phyloP scores from a whole-genome alignment of 2,329 filamentous ascomycete genomes.

The Corinectria fuckeliana region DNA sequence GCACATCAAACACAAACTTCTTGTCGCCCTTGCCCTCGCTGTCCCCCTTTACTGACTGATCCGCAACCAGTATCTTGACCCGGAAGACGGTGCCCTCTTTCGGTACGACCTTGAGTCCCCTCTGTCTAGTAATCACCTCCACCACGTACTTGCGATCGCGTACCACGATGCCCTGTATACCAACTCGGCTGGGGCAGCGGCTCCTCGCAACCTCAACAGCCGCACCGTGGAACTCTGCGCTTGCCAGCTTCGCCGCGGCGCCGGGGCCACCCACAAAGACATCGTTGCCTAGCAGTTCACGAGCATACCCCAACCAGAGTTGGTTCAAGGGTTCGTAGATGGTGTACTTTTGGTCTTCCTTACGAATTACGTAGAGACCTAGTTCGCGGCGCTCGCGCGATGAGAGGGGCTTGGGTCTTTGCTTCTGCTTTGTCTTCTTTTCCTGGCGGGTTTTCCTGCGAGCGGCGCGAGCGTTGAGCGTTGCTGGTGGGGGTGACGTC shows the following conservation, averaged over 20 bases:
- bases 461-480: conserved; percentile 61
- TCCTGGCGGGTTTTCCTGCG: conserved; percentile 57
- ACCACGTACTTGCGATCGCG: conserved; percentile 87
- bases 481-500: conserved; percentile 68
- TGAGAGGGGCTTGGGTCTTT: conserved; percentile 73
- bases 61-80: conserved; percentile 66
- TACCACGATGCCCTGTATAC: conserved; percentile 84
- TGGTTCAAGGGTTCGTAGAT: conserved; percentile 79
- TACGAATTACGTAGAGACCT: conserved; percentile 76
- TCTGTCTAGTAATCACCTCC: conserved; percentile 76
- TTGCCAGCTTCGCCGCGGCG: conserved; percentile 77
- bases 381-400: conserved; percentile 77
- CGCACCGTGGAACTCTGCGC: conserved; percentile 91
- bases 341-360: conserved; percentile 66
- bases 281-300: conserved; percentile 75
- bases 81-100: conserved; percentile 91
- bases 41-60: conserved; percentile 12
- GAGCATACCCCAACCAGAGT: conserved; percentile 86
- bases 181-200: conserved; percentile 80
- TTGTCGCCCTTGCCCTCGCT: conserved; percentile 30
- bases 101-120: conserved; percentile 79
- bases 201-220: conserved; percentile 83
- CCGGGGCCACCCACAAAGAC: conserved; percentile 60
- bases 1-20: conserved; percentile 77
- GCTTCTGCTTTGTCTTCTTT: conserved; percentile 54